phyloP scores from a whole-genome alignment of 768 basidiomycete genomes.

The Asterophora lycoperdoides region DNA sequence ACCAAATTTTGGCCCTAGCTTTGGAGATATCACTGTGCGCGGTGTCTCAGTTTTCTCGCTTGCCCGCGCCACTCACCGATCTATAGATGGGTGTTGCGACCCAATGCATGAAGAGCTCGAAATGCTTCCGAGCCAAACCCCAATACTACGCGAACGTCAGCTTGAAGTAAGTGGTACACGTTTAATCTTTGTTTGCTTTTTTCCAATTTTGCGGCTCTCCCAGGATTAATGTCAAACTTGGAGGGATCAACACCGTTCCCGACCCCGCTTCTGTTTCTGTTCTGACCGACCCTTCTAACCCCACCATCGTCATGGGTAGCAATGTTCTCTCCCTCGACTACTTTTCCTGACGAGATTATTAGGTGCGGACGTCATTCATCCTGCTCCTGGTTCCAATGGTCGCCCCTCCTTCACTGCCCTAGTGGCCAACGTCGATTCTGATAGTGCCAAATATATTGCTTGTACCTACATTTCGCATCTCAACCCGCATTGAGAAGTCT shows the following conservation, averaged over 20 bases:
- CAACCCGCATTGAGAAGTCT: too few relatives aligned
- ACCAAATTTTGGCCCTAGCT: conserved; percentile 37
- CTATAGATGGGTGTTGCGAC: conserved; percentile 68
- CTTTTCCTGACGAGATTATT: conserved; percentile 1
- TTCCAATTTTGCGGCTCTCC: background rate
- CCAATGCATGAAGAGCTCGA: conserved; percentile 67
- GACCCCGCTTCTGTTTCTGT: conserved; percentile 61
- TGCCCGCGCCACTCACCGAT: background rate
- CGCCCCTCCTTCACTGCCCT: conserved; percentile 79
- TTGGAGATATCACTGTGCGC: conserved; percentile 62
- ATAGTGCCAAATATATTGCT: conserved; percentile 66
- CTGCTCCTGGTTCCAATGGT: conserved; percentile 73
- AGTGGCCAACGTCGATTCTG: conserved; percentile 75
- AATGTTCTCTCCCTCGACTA: conserved; percentile 4
- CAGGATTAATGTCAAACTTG: conserved; percentile 81
- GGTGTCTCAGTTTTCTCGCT: background rate
- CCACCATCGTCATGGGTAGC: conserved; percentile 76
- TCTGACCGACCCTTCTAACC: conserved; percentile 65
- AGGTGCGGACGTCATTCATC: conserved; percentile 85
- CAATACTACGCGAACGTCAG: conserved; percentile 83
- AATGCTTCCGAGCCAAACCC: conserved; percentile 61
- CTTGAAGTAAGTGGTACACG: conserved; percentile 51
- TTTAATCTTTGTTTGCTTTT: background rate
- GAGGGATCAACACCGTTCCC: conserved; percentile 78
- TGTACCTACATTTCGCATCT: conserved; percentile 18